These are phyloP conservation scores for Mrakiaceae sp. DNA, from an alignment of 1,284 basidiomycete species.

Conservation along the genomic window DNA sequence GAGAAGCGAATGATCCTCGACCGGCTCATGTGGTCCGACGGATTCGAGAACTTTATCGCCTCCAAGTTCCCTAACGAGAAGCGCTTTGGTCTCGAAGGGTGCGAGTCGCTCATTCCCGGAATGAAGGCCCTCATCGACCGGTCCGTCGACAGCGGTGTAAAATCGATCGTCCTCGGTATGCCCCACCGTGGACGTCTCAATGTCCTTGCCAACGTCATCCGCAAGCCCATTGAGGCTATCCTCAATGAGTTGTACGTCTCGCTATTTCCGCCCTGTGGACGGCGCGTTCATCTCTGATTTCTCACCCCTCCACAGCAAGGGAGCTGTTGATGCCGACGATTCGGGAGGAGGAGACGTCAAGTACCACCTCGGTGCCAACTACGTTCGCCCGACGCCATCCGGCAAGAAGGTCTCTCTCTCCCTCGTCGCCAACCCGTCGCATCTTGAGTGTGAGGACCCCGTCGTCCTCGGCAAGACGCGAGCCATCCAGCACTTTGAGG, in stretches of 20 bases:
- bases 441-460: constrained; percentile 93
- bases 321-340: constrained; percentile 53
- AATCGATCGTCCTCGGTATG: constrained; percentile 97
- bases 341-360: constrained; percentile 95
- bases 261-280: constrained; percentile 59
- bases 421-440: constrained; percentile 96
- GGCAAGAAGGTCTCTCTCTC: constrained; percentile 97
- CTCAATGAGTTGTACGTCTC: constrained; percentile 81
- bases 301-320: constrained; percentile 70
- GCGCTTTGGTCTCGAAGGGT: constrained; percentile 97
- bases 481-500: constrained; percentile 89
- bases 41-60: constrained; percentile 96
- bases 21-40: constrained; percentile 98
- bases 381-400: constrained; percentile 92
- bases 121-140: constrained; percentile 99
- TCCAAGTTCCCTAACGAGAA: constrained; percentile 99
- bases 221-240: constrained; percentile 97
- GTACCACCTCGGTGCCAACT: constrained; percentile 98
- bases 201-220: constrained; percentile 94
- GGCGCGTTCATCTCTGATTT: constrained; percentile 95
- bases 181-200: constrained; percentile 98
- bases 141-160: constrained; percentile 90
- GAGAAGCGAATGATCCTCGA: constrained; percentile 99
- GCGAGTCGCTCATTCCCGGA: constrained; percentile 93
- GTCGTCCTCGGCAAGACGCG: constrained; percentile 97